A percentile compares a stretch with the other conserved stretches of the same genome.
Evolutionary conservation across 495 filamentous ascomycete species (phyloP).

Genomic region (Penicillium fimorum): DNA sequence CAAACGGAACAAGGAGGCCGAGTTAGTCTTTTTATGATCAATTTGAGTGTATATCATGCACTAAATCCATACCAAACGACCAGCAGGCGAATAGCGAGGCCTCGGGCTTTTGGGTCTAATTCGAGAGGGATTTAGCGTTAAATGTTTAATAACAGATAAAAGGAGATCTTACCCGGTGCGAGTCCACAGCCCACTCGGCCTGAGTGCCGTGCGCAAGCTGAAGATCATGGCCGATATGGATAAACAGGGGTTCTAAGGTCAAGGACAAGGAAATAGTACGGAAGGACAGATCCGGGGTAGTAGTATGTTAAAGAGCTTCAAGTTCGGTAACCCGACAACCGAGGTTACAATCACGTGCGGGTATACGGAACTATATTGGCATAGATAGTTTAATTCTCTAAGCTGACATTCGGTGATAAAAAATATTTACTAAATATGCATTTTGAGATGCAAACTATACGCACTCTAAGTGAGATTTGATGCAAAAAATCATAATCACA

Average conservation of each 20-base stretch:
- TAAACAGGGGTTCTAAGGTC: background rate
- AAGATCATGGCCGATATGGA: background rate
- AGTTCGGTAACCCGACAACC: background rate
- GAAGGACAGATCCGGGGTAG: constrained; percentile 4
- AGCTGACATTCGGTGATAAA: background rate
- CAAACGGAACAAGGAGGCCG: background rate
- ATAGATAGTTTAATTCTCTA: background rate
- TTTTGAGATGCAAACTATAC: background rate
- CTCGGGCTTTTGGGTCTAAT: background rate
- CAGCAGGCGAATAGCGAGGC: background rate
- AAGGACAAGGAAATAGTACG: background rate
- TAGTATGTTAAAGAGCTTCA: constrained; percentile 1
- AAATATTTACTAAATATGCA: background rate
- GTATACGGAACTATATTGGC: background rate
- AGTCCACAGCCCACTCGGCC: background rate
- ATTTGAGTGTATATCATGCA: background rate
- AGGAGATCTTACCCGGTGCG: background rate
- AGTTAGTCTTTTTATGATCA: background rate
- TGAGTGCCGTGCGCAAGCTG: background rate
- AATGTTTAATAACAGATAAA: background rate
- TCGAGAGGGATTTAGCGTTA: constrained; percentile 2
- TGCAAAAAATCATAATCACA: constrained; percentile 39
- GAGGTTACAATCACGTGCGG: constrained; percentile 9
- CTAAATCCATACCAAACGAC: constrained; percentile 1
- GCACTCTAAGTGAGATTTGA: background rate